Evolutionary conservation across 768 basidiomycete species (phyloP).

Genomic region (Calocybe cyanea): DNA sequence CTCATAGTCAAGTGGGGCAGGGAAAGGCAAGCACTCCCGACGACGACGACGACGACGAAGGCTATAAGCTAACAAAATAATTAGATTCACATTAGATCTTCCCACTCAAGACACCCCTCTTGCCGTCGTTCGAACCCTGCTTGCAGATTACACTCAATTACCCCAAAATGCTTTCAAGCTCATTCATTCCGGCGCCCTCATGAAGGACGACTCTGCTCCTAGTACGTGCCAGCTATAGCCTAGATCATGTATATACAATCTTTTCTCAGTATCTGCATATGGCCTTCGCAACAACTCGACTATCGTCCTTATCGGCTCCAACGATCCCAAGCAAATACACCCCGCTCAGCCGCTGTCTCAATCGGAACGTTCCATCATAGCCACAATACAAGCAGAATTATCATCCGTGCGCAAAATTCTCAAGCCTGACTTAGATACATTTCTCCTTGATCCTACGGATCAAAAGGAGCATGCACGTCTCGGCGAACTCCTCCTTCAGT

Average conservation of each 20-base stretch:
- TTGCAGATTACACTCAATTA: slow-evolving; percentile 76
- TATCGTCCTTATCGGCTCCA: slow-evolving; percentile 63
- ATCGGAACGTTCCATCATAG: slow-evolving; percentile 50
- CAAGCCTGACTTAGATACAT: slow-evolving; percentile 51
- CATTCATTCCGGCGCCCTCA: slow-evolving; percentile 85
- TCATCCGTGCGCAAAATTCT: slow-evolving; percentile 49
- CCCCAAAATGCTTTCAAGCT: slow-evolving; percentile 73
- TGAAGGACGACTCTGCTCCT: slow-evolving; percentile 75
- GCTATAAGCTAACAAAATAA: not conserved
- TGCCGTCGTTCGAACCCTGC: slow-evolving; percentile 47
- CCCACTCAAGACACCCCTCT: slow-evolving; percentile 62
- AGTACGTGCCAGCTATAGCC: slow-evolving; percentile 35
- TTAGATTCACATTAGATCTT: slow-evolving; percentile 39
- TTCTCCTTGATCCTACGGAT: slow-evolving; percentile 34
- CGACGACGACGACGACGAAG: not conserved
- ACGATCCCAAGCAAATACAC: slow-evolving; percentile 22
- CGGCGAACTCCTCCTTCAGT: slow-evolving; percentile 80
- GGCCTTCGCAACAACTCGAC: slow-evolving; percentile 64
- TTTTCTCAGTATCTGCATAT: slow-evolving; percentile 64
- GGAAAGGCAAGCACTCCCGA: slow-evolving; percentile 28
- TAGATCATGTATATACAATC: not conserved
- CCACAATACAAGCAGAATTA: slow-evolving; percentile 53
- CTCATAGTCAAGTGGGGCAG: slow-evolving; percentile 45
- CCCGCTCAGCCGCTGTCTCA: slow-evolving; percentile 23
- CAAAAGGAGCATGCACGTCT: slow-evolving; percentile 52